Percentiles rank a stretch among this genome's conserved stretches.
These are phyloP conservation scores for Mrakiaceae sp. DNA, from an alignment of 1,284 basidiomycete genomes.

Conservation along the genomic window DNA sequence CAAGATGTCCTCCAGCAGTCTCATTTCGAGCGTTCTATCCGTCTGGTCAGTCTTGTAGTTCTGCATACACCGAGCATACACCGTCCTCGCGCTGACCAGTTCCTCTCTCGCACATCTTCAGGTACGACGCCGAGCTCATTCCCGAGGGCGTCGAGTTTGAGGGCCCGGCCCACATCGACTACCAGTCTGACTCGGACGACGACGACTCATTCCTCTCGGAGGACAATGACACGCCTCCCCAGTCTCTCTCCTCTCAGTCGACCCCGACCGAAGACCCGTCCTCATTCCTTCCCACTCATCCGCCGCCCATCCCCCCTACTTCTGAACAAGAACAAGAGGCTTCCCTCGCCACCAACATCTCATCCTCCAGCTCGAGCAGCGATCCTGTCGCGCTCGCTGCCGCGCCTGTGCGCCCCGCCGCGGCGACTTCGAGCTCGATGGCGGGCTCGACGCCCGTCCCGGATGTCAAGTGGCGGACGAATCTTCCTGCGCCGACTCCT, in stretches of 20 bases:
- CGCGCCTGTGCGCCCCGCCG: too few relatives aligned
- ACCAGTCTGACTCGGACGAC: neutral
- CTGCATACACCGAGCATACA: too few relatives aligned
- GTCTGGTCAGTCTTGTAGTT: neutral
- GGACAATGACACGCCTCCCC: neutral
- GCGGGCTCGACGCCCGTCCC: neutral
- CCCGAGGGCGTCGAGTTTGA: conserved; percentile 7
- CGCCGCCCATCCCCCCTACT: neutral
- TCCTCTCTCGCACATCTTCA: too few relatives aligned
- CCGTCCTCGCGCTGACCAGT: too few relatives aligned
- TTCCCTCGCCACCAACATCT: neutral
- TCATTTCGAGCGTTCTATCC: conserved; percentile 9
- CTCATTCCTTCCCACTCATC: neutral
- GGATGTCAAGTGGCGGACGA: conserved; percentile 42
- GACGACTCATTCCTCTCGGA: neutral
- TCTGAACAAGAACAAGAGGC: neutral
- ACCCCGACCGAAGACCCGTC: neutral
- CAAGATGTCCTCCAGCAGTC: too few relatives aligned
- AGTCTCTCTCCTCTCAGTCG: neutral
- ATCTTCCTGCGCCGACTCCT: conserved; percentile 45
- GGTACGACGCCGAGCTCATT: conserved; percentile 16
- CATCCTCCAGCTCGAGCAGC: neutral
- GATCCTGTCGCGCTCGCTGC: neutral
- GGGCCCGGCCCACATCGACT: neutral
- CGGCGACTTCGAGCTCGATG: too few relatives aligned